Evolutionary conservation across 1,284 basidiomycete species (phyloP).

Genomic region (Rhodotorula sp.): DNA sequence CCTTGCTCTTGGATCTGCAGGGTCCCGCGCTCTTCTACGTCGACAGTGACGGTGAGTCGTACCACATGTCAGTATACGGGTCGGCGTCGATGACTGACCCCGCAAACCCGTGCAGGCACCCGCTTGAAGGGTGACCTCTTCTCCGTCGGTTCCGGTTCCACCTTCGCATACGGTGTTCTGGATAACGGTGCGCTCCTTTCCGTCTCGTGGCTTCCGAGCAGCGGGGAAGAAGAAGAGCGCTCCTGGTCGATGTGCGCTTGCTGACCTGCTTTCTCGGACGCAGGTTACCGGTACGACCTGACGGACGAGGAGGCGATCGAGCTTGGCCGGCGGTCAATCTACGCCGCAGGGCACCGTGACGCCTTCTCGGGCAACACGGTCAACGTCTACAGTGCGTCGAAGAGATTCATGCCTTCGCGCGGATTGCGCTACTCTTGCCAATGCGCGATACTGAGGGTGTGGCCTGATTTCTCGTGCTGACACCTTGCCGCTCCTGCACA

Average conservation of each 20-base stretch:
- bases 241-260: not conserved
- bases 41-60: constrained; percentile 73
- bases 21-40: constrained; percentile 96
- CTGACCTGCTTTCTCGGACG: too few species aligned
- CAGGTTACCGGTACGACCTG: constrained; percentile 81
- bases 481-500: not conserved
- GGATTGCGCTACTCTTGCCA: too few species aligned
- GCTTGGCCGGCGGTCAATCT: constrained; percentile 89
- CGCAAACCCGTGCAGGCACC: constrained; percentile 55
- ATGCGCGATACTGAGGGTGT: too few species aligned
- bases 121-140: constrained; percentile 95
- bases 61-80: too few species aligned
- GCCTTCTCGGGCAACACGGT: constrained; percentile 96
- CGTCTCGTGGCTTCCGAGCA: not conserved
- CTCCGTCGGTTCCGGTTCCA: constrained; percentile 97
- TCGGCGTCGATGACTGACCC: not conserved
- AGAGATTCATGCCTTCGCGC: too few species aligned
- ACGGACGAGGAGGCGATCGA: constrained; percentile 93
- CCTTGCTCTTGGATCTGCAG: constrained; percentile 49
- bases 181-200: not conserved
- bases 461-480: not conserved
- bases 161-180: constrained; percentile 73
- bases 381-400: constrained; percentile 57
- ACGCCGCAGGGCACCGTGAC: constrained; percentile 95
- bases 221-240: not conserved